phyloP scores from a whole-genome alignment of 306 rosid species.

The cucumber (Cucumis sativus) region Cucumber_9930_V3 NC_026657.2:33609501-33610000 shows the following conservation, averaged over 20 bases:
- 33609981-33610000: not conserved
- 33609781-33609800: not conserved
- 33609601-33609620: not conserved
- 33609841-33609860: not conserved
- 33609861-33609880: not conserved
- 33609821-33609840: not conserved
- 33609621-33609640: not conserved
- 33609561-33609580: not conserved
- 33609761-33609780: not conserved
- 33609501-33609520: slow-evolving; percentile 69
- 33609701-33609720: not conserved
- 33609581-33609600: not conserved
- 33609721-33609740: not conserved
- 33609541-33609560: not conserved
- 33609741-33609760: not conserved
- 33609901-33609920: not conserved
- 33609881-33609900: not conserved
- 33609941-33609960: not conserved
- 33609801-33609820: not conserved
- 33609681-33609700: not conserved
- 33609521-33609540: slow-evolving; percentile 1
- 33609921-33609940: not conserved
- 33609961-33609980: not conserved
- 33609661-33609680: not conserved
- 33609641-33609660: not conserved